Base-by-base conservation (phyloP, 2,329 filamentous ascomycete species). In the Camillea tinctor region DNA sequence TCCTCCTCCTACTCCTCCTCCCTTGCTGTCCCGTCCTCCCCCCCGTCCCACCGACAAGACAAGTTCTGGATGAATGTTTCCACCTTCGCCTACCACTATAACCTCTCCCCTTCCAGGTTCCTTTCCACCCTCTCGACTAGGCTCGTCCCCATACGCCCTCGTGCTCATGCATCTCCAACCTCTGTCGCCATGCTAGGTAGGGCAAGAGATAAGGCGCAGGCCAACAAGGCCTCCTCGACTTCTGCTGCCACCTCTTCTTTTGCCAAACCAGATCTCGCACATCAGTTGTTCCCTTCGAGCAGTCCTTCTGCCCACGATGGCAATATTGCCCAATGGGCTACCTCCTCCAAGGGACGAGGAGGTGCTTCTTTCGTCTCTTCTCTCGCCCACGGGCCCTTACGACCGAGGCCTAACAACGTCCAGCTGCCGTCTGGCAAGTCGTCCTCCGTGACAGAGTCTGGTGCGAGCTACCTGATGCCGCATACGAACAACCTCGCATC, bases 221-320 rank as follows among this genome's bases (percentile, higher is more conserved):
- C 78, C 73, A 30, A 11, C 64, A 70, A 77, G 73, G 76, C 78
- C 60, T 74, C 73, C 58, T 68, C 72, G 26, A 30, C 26, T 30
- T 24, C 20, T 7, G 62, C 69, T 74, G 58, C 60, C 73, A 5
- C 68, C 69, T 21, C 71, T 72, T n/a, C 56, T 56, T 19, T 63
- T 26, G 23, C 57, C 48, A 71, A 74, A 55, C 64, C 69, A 8
- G 65, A 71, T 53, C 71, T 83, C 50, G 73, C 77, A 4, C 85
- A 86, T 71, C 78, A 83, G 59, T 74, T 84, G 17, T 84, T 87
- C 64, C 80, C 84, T 3, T 86, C 85, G 1, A 87, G 82, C 72
- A 86, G 80, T 65, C 81, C 83, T 50, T 70, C 76, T 23, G 68
- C 72, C 17, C 74, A 72, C 5, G 76, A 79, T 71, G 74, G 74